Percentiles rank a stretch among this genome's conserved stretches.
phyloP scores from a whole-genome alignment of 2,329 filamentous ascomycete genomes.

The Neonectria neomacrospora region DNA sequence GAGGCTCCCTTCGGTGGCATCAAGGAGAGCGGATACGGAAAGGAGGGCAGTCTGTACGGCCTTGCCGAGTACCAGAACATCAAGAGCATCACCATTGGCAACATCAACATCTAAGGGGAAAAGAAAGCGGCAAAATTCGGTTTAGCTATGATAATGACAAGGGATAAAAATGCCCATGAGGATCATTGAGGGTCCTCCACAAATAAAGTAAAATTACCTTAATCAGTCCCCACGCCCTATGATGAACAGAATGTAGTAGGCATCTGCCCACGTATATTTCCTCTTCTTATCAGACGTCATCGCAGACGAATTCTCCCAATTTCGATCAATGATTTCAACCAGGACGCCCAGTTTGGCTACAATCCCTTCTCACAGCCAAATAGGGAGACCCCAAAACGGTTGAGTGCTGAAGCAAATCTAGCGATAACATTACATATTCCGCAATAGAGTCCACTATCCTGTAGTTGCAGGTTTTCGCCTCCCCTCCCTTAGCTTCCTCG shows the following conservation, averaged over 20 bases:
- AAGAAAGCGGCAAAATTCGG: slow-evolving; percentile 29
- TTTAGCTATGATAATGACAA: slow-evolving; percentile 43
- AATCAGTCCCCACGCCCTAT: not conserved
- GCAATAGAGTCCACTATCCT: too few species aligned
- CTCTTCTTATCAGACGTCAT: too few species aligned
- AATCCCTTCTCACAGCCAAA: too few species aligned
- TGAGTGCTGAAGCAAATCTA: too few species aligned
- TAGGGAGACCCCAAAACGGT: too few species aligned
- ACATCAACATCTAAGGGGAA: slow-evolving; percentile 38
- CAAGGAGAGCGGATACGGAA: slow-evolving; percentile 52
- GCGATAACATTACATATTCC: too few species aligned
- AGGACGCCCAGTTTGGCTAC: too few species aligned
- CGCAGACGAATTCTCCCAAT: too few species aligned
- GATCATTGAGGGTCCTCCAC: slow-evolving; percentile 21
- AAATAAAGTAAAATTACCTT: slow-evolving; percentile 21
- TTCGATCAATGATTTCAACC: too few species aligned
- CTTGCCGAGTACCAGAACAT: slow-evolving; percentile 59
- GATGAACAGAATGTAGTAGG: not conserved
- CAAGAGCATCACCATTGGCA: slow-evolving; percentile 55
- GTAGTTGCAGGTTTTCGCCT: too few species aligned
- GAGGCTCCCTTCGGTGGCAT: slow-evolving; percentile 51
- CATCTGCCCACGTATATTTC: too few species aligned
- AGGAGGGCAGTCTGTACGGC: slow-evolving; percentile 57
- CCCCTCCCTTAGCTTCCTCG: too few species aligned
- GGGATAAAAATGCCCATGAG: slow-evolving; percentile 30